Conservation (phyloP, 495 filamentous ascomycete species). For the Echria macrotheca region DNA sequence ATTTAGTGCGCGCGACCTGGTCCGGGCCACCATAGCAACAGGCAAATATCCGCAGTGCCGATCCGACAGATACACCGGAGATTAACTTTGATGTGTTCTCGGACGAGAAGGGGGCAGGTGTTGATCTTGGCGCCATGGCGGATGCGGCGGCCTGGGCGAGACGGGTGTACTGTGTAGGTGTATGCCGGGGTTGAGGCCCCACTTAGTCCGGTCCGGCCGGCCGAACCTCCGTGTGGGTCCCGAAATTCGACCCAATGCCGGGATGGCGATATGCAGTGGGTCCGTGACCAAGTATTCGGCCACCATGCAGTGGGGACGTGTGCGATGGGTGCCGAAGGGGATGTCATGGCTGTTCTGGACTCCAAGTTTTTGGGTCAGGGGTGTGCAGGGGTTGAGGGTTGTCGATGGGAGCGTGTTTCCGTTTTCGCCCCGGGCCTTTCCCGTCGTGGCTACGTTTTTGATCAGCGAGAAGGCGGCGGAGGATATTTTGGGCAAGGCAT, state of each 20-base stretch:
- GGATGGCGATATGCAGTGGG: constrained; percentile 31
- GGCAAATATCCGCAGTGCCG: constrained; percentile 33
- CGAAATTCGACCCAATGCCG: constrained; percentile 32
- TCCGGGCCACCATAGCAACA: constrained; percentile 45
- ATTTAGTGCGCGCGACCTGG: constrained; percentile 34
- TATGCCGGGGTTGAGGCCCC: constrained; percentile 19
- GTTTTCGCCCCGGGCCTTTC: constrained; percentile 39
- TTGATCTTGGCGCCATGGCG: constrained; percentile 43
- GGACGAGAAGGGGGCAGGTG: constrained; percentile 12
- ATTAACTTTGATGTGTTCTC: constrained; percentile 46
- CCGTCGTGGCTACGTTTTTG: constrained; percentile 46
- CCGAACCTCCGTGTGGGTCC: constrained; percentile 37
- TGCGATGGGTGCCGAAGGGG: constrained; percentile 35
- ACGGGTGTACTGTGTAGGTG: constrained; percentile 25
- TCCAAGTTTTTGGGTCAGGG: constrained; percentile 32
- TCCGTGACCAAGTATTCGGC: constrained; percentile 34
- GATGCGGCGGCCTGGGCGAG: constrained; percentile 54
- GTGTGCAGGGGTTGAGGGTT: constrained; percentile 35
- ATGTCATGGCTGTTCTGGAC: constrained; percentile 35
- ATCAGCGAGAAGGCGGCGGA: constrained; percentile 51
- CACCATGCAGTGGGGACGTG: constrained; percentile 36
- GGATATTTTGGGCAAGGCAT: constrained; percentile 30
- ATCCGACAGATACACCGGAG: constrained; percentile 38
- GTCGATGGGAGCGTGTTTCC: constrained; percentile 42
- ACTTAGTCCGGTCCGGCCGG: constrained; percentile 35